Conservation (phyloP, 78 protist genomes). For the Acrasis kona region DNA sequence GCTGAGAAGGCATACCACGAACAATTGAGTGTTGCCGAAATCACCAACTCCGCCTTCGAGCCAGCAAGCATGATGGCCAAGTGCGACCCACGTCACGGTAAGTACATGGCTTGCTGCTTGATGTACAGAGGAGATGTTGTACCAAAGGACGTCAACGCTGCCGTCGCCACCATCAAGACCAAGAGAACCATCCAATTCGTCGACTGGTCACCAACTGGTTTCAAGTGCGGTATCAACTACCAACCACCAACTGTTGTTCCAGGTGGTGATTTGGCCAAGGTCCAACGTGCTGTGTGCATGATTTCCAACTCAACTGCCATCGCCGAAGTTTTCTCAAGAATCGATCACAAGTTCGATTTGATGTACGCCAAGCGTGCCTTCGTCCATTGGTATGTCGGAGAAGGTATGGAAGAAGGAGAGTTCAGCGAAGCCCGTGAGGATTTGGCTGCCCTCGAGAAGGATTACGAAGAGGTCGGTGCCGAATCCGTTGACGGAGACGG, state of each 20-base stretch:
- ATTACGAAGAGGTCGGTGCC: constrained; percentile 89
- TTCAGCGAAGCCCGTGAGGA: constrained; percentile 98
- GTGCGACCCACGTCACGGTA: constrained; percentile 98
- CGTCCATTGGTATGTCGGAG: constrained; percentile 98
- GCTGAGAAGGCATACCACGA: constrained; percentile 97
- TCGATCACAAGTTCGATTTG: constrained; percentile 85
- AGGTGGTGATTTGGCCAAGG: constrained; percentile 96
- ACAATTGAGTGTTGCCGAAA: constrained; percentile 89
- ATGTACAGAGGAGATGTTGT: constrained; percentile 98
- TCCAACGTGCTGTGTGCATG: constrained; percentile 93
- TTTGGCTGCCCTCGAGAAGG: constrained; percentile 74
- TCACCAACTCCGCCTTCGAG: constrained; percentile 94
- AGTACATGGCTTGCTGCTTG: constrained; percentile 98
- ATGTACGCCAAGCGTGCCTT: constrained; percentile 98
- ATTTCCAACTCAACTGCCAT: constrained; percentile 94
- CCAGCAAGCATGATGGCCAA: constrained; percentile 94
- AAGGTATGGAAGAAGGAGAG: constrained; percentile 99
- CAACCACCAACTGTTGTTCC: constrained; percentile 94
- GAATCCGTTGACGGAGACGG: constrained; percentile 62
- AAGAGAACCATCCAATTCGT: constrained; percentile 94
- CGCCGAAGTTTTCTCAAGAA: constrained; percentile 90
- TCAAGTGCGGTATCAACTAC: constrained; percentile 94
- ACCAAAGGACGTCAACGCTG: constrained; percentile 96
- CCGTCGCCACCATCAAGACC: constrained; percentile 96
- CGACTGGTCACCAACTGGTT: constrained; percentile 98